These are phyloP conservation scores for Lachancea sp. DNA, from an alignment of 805 yeast genomes.

Conservation along the genomic window DNA sequence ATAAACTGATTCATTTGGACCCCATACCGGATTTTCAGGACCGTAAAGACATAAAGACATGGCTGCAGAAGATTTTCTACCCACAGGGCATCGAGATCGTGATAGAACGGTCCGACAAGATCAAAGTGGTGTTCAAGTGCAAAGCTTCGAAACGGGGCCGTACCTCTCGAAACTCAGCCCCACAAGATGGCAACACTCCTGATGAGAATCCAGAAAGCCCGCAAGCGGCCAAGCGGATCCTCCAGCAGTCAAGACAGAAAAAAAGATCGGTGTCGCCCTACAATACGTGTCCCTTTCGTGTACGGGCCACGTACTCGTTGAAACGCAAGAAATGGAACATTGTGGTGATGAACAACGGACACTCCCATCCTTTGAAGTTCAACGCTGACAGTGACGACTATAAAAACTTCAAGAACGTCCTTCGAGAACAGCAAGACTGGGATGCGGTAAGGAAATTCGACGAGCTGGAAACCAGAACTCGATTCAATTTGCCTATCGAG, in stretches of 20 bases:
- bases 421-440: constrained; percentile 25
- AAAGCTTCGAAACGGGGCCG: constrained; percentile 36
- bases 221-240: constrained; percentile 4
- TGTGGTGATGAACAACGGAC: constrained; percentile 53
- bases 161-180: constrained; percentile 11
- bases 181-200: not conserved
- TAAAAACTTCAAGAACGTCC: constrained; percentile 28
- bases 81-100: constrained; percentile 49
- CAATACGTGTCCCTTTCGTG: constrained; percentile 54
- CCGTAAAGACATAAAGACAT: constrained; percentile 52
- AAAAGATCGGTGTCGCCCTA: constrained; percentile 30
- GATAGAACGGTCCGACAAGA: constrained; percentile 55
- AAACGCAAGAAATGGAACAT: constrained; percentile 51
- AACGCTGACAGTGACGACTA: constrained; percentile 33
- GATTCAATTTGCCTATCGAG: constrained; percentile 29
- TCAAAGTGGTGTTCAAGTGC: constrained; percentile 58
- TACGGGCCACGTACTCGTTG: constrained; percentile 55
- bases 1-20: constrained; percentile 33
- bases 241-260: constrained; percentile 14
- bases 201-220: constrained; percentile 9
- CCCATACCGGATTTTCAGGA: constrained; percentile 36
- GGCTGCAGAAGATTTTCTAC: constrained; percentile 47
- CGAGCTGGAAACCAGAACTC: constrained; percentile 31
- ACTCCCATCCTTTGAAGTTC: constrained; percentile 45
- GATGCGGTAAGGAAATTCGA: constrained; percentile 33